These are phyloP conservation scores for Limnanthes douglasii DNA, from an alignment of 345 rosid species.

Conservation along the genomic window DNA sequence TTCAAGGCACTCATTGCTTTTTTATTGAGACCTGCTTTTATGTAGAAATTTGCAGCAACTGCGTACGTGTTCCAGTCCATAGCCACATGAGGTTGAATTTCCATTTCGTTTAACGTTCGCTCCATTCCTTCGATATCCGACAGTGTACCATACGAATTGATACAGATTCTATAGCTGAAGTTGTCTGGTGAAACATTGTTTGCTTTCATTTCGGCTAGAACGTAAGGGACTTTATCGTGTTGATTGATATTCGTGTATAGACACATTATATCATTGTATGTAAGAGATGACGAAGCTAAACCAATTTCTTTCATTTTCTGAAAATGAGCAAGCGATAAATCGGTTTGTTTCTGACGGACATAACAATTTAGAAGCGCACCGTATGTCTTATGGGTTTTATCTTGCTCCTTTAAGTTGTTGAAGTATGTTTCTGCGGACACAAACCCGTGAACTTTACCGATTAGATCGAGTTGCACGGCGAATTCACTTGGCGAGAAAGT, in stretches of 20 bases:
- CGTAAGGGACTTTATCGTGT: conserved; percentile 41
- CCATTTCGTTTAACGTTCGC: conserved; percentile 50
- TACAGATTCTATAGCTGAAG: conserved; percentile 64
- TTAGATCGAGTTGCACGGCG: conserved; percentile 72
- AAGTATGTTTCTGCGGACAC: conserved; percentile 61
- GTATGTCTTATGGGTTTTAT: conserved; percentile 58
- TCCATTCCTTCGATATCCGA: conserved; percentile 46
- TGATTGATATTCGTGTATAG: conserved; percentile 44
- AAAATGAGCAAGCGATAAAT: conserved; percentile 43
- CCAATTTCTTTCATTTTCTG: conserved; percentile 70
- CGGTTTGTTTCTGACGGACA: conserved; percentile 42
- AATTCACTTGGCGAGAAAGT: conserved; percentile 47
- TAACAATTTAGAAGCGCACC: conserved; percentile 86
- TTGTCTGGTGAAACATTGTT: conserved; percentile 51
- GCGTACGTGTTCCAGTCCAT: conserved; percentile 87
- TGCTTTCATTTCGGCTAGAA: conserved; percentile 63
- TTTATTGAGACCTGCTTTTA: conserved; percentile 26
- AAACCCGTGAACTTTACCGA: conserved; percentile 60
- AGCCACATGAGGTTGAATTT: conserved; percentile 25
- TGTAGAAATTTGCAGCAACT: conserved; percentile 56
- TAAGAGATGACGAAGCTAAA: conserved; percentile 29
- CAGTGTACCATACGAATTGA: conserved; percentile 53
- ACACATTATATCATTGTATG: conserved; percentile 74
- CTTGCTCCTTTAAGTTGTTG: conserved; percentile 33
- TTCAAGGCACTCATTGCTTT: conserved; percentile 40